Evolutionary conservation across 306 rosid species (phyloP).

Genomic region (Phaseolus lunatus): DNA sequence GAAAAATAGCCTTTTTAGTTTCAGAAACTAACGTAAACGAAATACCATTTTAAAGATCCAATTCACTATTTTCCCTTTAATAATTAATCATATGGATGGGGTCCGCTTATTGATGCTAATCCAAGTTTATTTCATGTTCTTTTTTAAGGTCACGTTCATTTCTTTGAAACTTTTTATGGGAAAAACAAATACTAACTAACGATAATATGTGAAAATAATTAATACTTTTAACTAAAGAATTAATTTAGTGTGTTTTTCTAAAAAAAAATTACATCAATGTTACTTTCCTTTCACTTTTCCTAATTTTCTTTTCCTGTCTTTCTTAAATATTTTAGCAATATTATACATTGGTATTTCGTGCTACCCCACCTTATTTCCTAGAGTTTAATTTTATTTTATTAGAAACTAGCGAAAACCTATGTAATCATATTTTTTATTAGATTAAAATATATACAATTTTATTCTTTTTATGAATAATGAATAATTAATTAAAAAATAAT

Average conservation of each 20-base stretch:
- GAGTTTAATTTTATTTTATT: constrained; percentile 15
- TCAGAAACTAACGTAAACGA: too few species aligned
- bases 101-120: background rate
- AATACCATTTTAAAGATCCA: too few species aligned
- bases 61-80: too few species aligned
- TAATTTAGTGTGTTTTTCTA: too few species aligned
- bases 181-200: background rate
- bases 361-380: background rate
- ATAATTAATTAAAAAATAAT: too few species aligned
- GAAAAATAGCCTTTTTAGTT: too few species aligned
- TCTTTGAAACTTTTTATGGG: background rate
- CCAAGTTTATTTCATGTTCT: background rate
- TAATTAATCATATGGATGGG: too few species aligned
- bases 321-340: background rate
- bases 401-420: too few species aligned
- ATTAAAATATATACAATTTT: too few species aligned
- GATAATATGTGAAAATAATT: background rate
- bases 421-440: too few species aligned
- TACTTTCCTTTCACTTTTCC: background rate
- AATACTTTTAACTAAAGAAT: background rate
- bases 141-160: too few species aligned
- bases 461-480: too few species aligned
- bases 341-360: background rate
- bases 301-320: background rate
- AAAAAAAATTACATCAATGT: background rate